Conservation (phyloP, 192 early-diverging fungal species). For the Dissophora globulifera region DNA sequence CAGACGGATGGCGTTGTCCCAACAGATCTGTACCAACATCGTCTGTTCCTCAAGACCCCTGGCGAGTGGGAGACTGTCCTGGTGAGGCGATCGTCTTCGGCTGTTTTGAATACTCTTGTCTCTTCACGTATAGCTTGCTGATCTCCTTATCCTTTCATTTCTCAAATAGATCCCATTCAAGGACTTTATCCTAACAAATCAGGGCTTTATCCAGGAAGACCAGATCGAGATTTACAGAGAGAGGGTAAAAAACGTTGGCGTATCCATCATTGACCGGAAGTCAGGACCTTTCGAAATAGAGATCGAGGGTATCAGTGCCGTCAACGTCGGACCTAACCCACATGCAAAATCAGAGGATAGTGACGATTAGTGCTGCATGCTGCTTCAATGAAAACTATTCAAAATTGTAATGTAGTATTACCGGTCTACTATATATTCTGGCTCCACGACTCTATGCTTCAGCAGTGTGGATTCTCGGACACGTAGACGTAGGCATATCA, state of each 20-base stretch:
- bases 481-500: too few relatives aligned
- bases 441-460: too few relatives aligned
- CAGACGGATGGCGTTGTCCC: slow-evolving; percentile 86
- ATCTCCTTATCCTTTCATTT: background rate
- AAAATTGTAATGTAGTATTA: slow-evolving; percentile 26
- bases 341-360: slow-evolving; percentile 48
- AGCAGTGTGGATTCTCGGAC: too few relatives aligned
- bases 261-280: slow-evolving; percentile 83
- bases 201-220: slow-evolving; percentile 86
- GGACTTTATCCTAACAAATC: slow-evolving; percentile 91
- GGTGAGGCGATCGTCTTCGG: slow-evolving; percentile 51
- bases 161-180: slow-evolving; percentile 84
- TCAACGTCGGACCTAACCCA: slow-evolving; percentile 87
- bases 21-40: slow-evolving; percentile 93
- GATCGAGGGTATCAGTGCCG: slow-evolving; percentile 90
- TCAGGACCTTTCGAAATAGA: slow-evolving; percentile 90
- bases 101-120: too few relatives aligned
- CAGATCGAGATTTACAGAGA: slow-evolving; percentile 88
- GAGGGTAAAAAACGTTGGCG: slow-evolving; percentile 89
- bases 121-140: too few relatives aligned
- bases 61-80: slow-evolving; percentile 94
- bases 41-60: slow-evolving; percentile 85
- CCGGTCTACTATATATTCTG: too few relatives aligned
- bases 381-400: background rate
- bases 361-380: too few relatives aligned